Conservation (phyloP, 176 grass and related monocot genomes). For the Hordeum vulgare region MorexV3_pseudomolecules_assembly NC_058522.1:407609009-407609508, state of each 20-base stretch:
- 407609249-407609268: neutral
- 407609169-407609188: neutral
- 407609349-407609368: neutral
- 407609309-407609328: neutral
- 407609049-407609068: neutral
- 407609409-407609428: constrained; percentile 12
- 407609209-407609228: neutral
- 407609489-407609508: neutral
- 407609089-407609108: neutral
- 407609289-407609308: neutral
- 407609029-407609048: neutral
- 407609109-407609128: neutral
- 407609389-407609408: neutral
- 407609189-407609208: constrained; percentile 9
- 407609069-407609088: neutral
- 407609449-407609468: neutral
- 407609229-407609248: constrained; percentile 1
- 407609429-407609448: neutral
- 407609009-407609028: neutral
- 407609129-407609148: neutral
- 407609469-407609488: neutral
- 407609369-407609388: neutral
- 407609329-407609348: neutral
- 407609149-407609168: neutral
- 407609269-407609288: neutral